These are phyloP conservation scores for Boletales sp. DNA, from an alignment of 768 basidiomycete species.

Conservation along the genomic window DNA sequence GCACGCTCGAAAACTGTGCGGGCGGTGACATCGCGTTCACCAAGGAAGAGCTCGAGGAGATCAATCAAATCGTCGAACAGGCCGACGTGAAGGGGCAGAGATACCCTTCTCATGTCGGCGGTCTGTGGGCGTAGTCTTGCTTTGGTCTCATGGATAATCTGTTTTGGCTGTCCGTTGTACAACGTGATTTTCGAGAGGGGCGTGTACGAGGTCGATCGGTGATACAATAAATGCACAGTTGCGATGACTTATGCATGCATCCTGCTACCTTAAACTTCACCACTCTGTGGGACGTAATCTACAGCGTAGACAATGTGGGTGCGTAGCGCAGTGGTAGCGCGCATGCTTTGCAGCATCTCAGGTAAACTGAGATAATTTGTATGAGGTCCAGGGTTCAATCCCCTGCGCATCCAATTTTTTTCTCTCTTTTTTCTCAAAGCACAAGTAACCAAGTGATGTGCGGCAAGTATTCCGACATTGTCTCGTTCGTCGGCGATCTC, in stretches of 20 bases:
- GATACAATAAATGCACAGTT: no score
- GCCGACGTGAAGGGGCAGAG: slow-evolving; percentile 39
- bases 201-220: no score
- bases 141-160: no score
- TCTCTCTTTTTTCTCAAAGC: slow-evolving; percentile 12
- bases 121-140: slow-evolving; percentile 31
- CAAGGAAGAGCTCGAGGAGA: slow-evolving; percentile 35
- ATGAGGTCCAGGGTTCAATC: slow-evolving; percentile 44
- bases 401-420: slow-evolving; percentile 41
- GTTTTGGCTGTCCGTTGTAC: no score
- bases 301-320: slow-evolving; percentile 5
- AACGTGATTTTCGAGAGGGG: no score
- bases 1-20: slow-evolving; percentile 44
- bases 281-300: no score
- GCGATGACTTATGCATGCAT: no score
- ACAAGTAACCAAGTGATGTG: not conserved
- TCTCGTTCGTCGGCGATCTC: no score
- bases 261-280: no score
- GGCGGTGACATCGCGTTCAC: slow-evolving; percentile 42
- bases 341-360: slow-evolving; percentile 37
- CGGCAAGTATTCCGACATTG: no score
- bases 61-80: slow-evolving; percentile 36
- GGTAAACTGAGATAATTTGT: slow-evolving; percentile 21
- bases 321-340: slow-evolving; percentile 38
- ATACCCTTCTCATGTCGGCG: slow-evolving; percentile 24